Evolutionary conservation across 1,139 yeast species (phyloP).

Genomic region (Protomyces lactucae-debilis): DNA sequence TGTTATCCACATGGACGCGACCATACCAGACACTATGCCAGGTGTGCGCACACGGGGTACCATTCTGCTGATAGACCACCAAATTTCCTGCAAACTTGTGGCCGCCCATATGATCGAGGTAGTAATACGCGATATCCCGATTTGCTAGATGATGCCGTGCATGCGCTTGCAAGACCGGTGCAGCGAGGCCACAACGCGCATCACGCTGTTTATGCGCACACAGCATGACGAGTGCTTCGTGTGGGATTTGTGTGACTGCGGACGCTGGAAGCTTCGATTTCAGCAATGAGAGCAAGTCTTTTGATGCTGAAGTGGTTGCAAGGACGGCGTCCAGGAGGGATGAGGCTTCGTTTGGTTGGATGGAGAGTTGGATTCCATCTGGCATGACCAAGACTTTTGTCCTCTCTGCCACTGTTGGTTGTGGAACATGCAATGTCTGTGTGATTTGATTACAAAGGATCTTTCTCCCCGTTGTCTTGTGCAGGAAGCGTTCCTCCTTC

Average conservation of each 20-base stretch:
- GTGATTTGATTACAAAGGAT: background rate
- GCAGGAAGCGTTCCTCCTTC: background rate
- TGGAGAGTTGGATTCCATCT: background rate
- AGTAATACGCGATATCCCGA: background rate
- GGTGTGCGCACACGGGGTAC: background rate
- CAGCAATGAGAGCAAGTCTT: background rate
- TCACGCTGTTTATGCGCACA: conserved; percentile 11
- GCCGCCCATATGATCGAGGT: conserved; percentile 11
- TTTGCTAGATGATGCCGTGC: background rate
- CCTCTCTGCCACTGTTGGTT: background rate
- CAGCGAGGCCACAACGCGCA: conserved; percentile 8
- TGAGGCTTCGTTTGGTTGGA: background rate
- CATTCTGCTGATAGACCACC: background rate
- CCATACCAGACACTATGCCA: conserved; percentile 23
- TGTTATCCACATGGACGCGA: conserved; percentile 3
- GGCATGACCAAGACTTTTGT: background rate
- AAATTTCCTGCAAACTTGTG: conserved; percentile 16
- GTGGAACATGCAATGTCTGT: background rate
- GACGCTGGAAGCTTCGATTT: background rate
- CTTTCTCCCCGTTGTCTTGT: background rate
- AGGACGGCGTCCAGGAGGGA: background rate
- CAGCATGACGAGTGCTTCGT: background rate
- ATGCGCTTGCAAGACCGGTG: background rate
- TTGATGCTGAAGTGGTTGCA: background rate
- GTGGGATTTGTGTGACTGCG: background rate